Base-by-base conservation (phyloP, 2,329 filamentous ascomycete species). In the Epicoccum nigrum region DNA sequence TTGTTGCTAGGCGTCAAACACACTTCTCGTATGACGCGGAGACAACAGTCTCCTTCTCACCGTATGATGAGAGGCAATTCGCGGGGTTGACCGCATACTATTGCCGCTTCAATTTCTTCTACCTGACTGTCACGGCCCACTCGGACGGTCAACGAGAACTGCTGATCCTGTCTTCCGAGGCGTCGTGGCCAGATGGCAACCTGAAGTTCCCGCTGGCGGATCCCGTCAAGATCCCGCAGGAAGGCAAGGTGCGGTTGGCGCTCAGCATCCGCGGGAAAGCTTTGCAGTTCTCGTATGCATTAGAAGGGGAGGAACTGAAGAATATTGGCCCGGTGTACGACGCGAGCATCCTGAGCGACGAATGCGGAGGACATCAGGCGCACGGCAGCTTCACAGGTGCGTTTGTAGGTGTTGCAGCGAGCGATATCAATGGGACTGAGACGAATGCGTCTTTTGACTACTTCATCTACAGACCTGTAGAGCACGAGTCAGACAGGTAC, bases 381-480 rank as follows among this genome's bases (percentile, higher is more conserved):
- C 82, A 86, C 55, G 84, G 84, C 1, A 86, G 84, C 65, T 87
- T 86, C 55, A 86, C 84, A 0, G 84, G 84, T 0, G 82, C 84
- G 2, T 72, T 72, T 55, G 69, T 71, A 7, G 69, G 69, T 21
- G 38, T 72, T 28, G 69, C 69, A 11, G 64, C 62, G n/a, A 68
- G 63, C 41, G 69, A 72, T 51, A 16, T 70, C 20, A 67, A 72
- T 51, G 69, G 66, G 12, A 56, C 58, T 15, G 65, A 56, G 40
- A 55, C 51, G 49, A 59, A 53, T 44, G 69, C 69, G 3, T 51
- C 46, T 12, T 72, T 72, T 42, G 68, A 71, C 21, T 69, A 69
- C 33, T 68, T 72, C n/a, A 21, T 57, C 2, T 72, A 72, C 42
- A 54, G 59, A 15, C 69, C 69, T 4, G 63, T 65, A 3, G 52